Conservation (phyloP, 2,329 filamentous ascomycete genomes). For the Fusarium tupiense region DNA sequence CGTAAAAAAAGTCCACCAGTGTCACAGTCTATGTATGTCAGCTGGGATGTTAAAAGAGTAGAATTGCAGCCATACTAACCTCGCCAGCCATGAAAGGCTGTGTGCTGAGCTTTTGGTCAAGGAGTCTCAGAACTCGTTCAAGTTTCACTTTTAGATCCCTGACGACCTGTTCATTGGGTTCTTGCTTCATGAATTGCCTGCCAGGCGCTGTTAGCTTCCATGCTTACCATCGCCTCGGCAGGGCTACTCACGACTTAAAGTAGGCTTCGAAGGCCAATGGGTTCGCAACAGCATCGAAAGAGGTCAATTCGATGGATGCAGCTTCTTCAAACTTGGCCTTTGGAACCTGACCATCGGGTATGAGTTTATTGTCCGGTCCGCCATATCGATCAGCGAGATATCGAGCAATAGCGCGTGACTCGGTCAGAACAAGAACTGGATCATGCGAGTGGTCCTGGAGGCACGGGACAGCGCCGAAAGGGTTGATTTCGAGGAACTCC, state of each 20-base stretch:
- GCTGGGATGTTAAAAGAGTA: background rate
- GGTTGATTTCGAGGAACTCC: background rate
- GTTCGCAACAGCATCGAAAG: background rate
- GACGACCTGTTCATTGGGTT: background rate
- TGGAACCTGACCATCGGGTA: background rate
- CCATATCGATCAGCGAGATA: background rate
- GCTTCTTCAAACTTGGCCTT: background rate
- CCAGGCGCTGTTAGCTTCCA: background rate
- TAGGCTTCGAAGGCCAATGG: background rate
- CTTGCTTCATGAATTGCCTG: background rate
- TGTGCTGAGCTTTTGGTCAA: background rate
- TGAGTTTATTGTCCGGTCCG: background rate
- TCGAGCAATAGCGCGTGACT: background rate
- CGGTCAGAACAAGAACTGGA: background rate
- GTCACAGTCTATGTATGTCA: background rate
- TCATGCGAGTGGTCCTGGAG: background rate
- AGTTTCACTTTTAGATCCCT: background rate
- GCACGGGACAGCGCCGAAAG: background rate
- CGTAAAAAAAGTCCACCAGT: background rate
- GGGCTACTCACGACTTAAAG: background rate
- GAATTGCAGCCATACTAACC: background rate
- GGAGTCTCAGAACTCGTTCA: background rate
- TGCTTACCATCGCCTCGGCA: background rate
- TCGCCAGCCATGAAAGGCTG: background rate
- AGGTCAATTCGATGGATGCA: background rate